Evolutionary conservation across 345 rosid genomes (phyloP), one percentile per base, ranked within the genome.

Genomic region (Citrus mangshanensis): DNA sequence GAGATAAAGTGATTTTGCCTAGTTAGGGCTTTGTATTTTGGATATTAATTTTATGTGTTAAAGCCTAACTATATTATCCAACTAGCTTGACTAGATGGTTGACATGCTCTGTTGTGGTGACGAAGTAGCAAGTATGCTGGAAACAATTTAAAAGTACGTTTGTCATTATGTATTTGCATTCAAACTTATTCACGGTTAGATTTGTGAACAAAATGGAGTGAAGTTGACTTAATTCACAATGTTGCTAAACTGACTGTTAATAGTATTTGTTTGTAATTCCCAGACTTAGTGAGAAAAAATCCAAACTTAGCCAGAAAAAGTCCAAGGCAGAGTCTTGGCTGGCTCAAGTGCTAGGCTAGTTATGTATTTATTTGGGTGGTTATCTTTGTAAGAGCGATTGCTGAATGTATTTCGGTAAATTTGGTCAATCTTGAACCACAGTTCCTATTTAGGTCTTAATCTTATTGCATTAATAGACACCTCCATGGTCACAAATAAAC

Each of bases 381-480:
- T 58, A 18, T 34, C 2, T 30, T 64, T 32, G 38, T 75, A 46
- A 65, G 51, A 69, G 62, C 46, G 65, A 30, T 58, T 16, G 27
- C 56, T 72, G 56, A 66, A 56, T 79, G 62, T 73, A 25, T 82
- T 74, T 67, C 22, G 75, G 70, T 59, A 54, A 64, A 46, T 51
- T 46, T 62, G 73, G 63, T 71, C 78, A 59, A 62, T 56, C 77
- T 67, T 79, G 35, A 70, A 68, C 75, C 7, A 51, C 19, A 34
- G 30, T 9, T 32, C 59, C 69, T 27, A 54, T 76, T 9, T 63
- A 64, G 24, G 28, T n/a, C n/a, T 7, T 58, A 58, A 7, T 73
- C 38, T 18, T 51, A 18, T 51, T 51, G 56, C 56, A 51, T 51
- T 51, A 51, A 24, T 12, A 61, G 16, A 13, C 10, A 69, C 54